phyloP scores from a whole-genome alignment of 1,284 basidiomycete species.

The Ceratobasidium theobromae region DNA sequence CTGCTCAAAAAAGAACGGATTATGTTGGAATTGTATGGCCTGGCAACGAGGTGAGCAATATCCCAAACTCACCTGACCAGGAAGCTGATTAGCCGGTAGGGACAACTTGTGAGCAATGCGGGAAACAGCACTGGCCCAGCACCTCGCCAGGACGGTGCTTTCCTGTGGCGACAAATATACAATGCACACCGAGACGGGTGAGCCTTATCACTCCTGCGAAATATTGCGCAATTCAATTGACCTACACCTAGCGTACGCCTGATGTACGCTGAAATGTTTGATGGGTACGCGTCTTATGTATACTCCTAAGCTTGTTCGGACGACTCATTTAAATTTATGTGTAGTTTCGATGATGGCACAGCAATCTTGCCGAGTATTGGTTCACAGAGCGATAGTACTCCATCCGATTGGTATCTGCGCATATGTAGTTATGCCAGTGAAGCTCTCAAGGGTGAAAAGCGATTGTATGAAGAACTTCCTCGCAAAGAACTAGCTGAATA shows the following conservation, averaged over 20 bases:
- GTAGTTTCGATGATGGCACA: conserved; percentile 76
- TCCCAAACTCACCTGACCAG: neutral
- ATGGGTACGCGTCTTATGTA: conserved; percentile 58
- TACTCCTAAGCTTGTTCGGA: neutral
- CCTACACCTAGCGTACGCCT: conserved; percentile 48
- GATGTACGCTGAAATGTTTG: conserved; percentile 81
- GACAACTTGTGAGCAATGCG: conserved; percentile 68
- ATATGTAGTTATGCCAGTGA: conserved; percentile 71
- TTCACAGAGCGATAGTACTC: conserved; percentile 61
- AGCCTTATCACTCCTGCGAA: neutral
- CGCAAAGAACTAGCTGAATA: conserved; percentile 72
- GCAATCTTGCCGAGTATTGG: conserved; percentile 72
- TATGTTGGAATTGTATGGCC: conserved; percentile 75
- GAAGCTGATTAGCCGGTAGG: conserved; percentile 46
- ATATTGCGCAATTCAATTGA: neutral
- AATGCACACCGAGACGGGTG: conserved; percentile 59
- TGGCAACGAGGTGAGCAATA: conserved; percentile 65
- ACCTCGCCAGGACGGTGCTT: conserved; percentile 64
- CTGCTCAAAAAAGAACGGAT: conserved; percentile 53
- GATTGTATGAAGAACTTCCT: conserved; percentile 58
- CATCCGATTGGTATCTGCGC: conserved; percentile 79
- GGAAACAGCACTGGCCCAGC: conserved; percentile 55
- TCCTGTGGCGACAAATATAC: conserved; percentile 72
- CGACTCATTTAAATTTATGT: neutral
- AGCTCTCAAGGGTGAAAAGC: conserved; percentile 60